A percentile compares a stretch with the other conserved stretches of the same genome.
These are phyloP conservation scores for Boehmeria nivea DNA, from an alignment of 306 rosid species.

Conservation along the genomic window DNA sequence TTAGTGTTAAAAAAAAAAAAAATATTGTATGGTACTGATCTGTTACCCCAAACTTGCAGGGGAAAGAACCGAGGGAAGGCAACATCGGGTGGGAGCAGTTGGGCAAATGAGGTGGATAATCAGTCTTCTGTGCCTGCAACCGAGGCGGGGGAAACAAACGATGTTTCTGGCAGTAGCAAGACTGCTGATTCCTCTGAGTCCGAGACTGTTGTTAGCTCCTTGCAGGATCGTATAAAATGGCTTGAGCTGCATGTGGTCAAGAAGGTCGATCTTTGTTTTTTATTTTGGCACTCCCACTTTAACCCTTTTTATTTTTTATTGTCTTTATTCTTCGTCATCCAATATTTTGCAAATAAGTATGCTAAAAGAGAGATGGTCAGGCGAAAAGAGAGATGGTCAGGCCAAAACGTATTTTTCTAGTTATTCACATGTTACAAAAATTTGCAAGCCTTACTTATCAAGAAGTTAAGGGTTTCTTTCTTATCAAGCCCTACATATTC, in stretches of 20 bases:
- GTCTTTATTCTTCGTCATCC: background rate
- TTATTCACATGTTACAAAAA: too few species aligned
- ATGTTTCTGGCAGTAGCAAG: constrained; percentile 48
- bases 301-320: background rate
- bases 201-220: constrained; percentile 35
- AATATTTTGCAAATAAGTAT: too few species aligned
- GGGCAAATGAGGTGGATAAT: constrained; percentile 60
- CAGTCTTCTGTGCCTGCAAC: constrained; percentile 50
- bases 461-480: too few species aligned
- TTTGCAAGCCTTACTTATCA: too few species aligned
- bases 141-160: constrained; percentile 38
- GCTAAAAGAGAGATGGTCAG: too few species aligned
- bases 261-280: constrained; percentile 35
- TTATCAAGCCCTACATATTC: too few species aligned
- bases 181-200: constrained; percentile 47
- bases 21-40: constrained; percentile 10
- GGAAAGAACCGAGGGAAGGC: constrained; percentile 56
- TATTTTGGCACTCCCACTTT: background rate
- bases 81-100: constrained; percentile 39
- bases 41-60: constrained; percentile 46
- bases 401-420: too few species aligned
- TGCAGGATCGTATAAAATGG: constrained; percentile 50
- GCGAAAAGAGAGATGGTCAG: too few species aligned
- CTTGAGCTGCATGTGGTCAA: constrained; percentile 52
- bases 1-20: constrained; percentile 8